A percentile compares a stretch with the other conserved stretches of the same genome.
phyloP scores from a whole-genome alignment of 2,329 filamentous ascomycete species.

The Colletotrichum lentis region DNA sequence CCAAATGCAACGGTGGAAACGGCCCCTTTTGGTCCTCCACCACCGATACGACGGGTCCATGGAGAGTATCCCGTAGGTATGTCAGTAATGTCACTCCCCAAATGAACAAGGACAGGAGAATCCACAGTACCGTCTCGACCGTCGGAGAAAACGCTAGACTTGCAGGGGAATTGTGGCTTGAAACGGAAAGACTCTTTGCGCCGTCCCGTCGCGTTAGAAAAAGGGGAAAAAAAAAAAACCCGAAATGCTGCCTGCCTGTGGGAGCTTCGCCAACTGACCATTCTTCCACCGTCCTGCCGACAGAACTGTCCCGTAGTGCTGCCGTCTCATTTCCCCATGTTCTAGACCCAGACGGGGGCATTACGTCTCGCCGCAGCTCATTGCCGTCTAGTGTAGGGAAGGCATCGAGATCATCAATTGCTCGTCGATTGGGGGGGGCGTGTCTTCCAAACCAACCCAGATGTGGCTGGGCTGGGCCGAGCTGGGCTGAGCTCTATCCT shows the following conservation, averaged over 20 bases:
- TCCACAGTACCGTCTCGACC: constrained; percentile 29
- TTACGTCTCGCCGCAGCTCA: constrained; percentile 11
- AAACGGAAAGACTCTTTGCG: constrained; percentile 13
- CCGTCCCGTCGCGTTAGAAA: constrained; percentile 4
- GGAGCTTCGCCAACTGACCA: constrained; percentile 3
- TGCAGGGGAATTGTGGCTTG: constrained; percentile 11
- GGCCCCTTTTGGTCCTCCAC: constrained; percentile 20
- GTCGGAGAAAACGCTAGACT: constrained; percentile 6
- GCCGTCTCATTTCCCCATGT: constrained; percentile 27
- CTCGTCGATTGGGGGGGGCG: constrained; percentile 12
- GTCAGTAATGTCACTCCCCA: too few relatives aligned
- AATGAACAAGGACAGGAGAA: neutral
- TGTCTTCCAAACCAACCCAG: neutral
- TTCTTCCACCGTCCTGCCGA: neutral
- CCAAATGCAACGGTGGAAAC: constrained; percentile 37
- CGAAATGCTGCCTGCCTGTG: neutral
- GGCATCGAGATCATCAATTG: constrained; percentile 31
- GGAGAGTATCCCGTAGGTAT: too few relatives aligned
- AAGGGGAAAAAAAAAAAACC: too few relatives aligned
- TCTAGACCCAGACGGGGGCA: constrained; percentile 25
- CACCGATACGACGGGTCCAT: constrained; percentile 1
- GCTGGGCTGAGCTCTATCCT: neutral
- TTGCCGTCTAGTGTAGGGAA: constrained; percentile 21
- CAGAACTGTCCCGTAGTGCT: constrained; percentile 15
- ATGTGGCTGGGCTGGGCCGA: neutral